Evolutionary conservation across 495 filamentous ascomycete species (phyloP), one percentile per base, ranked within the genome.

Genomic region (Hypoxylon lienhwacheense): DNA sequence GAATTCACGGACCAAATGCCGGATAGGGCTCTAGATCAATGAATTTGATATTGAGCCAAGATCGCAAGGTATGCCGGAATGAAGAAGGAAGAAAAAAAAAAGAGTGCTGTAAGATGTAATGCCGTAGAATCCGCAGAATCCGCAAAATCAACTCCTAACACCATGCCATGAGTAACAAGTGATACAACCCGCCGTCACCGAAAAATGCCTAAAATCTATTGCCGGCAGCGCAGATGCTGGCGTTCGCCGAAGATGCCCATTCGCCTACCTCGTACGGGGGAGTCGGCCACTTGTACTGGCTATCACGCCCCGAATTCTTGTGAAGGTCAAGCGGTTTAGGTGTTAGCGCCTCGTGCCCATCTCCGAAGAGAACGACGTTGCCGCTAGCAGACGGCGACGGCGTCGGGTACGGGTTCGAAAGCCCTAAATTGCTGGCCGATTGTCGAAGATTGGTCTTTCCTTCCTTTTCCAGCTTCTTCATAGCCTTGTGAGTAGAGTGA

Each of bases 231-330:
- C 88, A 88, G 43, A 89, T 87, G 72, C 85, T 88, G 3, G 86
- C 84, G 17, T 87, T 78, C 14, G 87, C 84, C 32, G 89, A 83
- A n/a, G 85, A 83, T 21, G 84, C 88, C 91, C 88, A 96, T 67
- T 91, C 93, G 51, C 84, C 82, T 63, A 95, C 91, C 44, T 80
- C 76, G 61, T 95, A 95, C 20, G 93, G 93, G 29, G 95, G 95
- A n/a, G 93, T 97, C 19, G 91, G 91, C 88, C 90, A 96, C 69
- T 91, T 90, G 34, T 87, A 80, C 50, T 80, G 77, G 32, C 65
- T 77, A 5, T 60, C 59, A 51, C 45, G 46, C 32, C 32, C 54
- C 10, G 75, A 65, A 20, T 78, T 69, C 53, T 84, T 77, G 52
- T 80, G 83, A 34, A 75, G 69, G 29, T 77, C 69, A 32, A 81